Base-by-base conservation (phyloP, 2,329 filamentous ascomycete species). In the Colletotrichum sp. region DNA sequence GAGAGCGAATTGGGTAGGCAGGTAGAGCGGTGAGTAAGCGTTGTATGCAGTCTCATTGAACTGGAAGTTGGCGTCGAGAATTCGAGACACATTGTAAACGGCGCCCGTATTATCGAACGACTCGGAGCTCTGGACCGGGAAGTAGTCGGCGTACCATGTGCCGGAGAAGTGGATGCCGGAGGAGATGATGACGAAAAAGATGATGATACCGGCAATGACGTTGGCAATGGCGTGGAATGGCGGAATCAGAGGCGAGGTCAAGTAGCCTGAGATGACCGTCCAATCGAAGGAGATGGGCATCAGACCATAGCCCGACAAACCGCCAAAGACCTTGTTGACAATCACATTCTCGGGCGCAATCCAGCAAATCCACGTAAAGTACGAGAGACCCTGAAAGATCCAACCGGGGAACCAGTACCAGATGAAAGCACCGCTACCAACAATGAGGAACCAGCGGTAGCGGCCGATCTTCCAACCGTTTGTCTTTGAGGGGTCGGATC, bases 281-380 rank as follows among this genome's bases (percentile, higher is more conserved):
- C 93, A 94, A 83, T 94, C 92, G 73, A 94, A 91, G 0, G 92
- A 93, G 16, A 93, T 88, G 13, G 92, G 92, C 30, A 94, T 86
- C 15, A 94, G 83, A 1, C 90, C 91, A 6, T 94, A 84, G 1
- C 92, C 92, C 8, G 89, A 90, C 71, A 87, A 87, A 8, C 91
- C 91, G 5, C 92, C 92, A 75, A 94, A 94, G 8, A 94, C 80
- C 80, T 94, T 92, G 81, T 94, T 94, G 74, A 94, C 84, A 16
- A 91, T 82, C 4, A 91, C 84, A 76, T 90, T 93, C 39, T 92
- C 86, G 3, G 93, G 92, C 12, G 88, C 89, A 77, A 92, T 91
- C 91, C 92, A 93, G 44, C 89, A 90, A 13, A 89, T 85, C 83
- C 90, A 93, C 32, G 90, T 89, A 80, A 93, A 93, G 39, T 89